Percentiles rank a stretch among this genome's conserved stretches.
Conservation (phyloP, 2,329 filamentous ascomycete genomes). For the Chrysoporthe deuterocubensis region DNA sequence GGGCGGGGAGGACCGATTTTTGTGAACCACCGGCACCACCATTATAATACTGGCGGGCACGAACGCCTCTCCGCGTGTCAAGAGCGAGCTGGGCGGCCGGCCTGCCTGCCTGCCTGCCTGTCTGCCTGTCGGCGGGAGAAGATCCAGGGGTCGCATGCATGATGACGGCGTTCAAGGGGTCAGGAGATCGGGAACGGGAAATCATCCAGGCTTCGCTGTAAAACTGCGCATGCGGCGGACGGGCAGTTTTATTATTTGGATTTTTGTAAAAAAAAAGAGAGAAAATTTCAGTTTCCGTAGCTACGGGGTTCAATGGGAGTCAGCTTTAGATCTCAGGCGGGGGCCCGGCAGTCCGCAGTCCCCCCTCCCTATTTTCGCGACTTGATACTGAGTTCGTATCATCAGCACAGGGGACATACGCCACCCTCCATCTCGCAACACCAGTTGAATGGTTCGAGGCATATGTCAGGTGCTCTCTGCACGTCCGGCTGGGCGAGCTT, state of each 20-base stretch:
- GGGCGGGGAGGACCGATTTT: background rate
- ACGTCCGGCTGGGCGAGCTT: background rate
- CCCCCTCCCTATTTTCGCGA: background rate
- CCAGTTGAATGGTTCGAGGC: background rate
- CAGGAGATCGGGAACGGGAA: conserved; percentile 11
- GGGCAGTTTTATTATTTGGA: conserved; percentile 2
- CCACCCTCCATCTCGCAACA: background rate
- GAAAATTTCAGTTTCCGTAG: conserved; percentile 2
- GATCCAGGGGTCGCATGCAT: conserved; percentile 23
- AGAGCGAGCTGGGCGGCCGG: background rate
- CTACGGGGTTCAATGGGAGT: conserved; percentile 19
- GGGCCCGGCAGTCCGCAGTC: background rate
- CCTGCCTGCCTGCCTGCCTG: background rate
- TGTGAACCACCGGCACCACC: background rate
- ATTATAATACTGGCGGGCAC: background rate
- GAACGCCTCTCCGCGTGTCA: background rate
- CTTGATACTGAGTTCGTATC: conserved; percentile 22
- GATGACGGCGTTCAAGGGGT: conserved; percentile 28
- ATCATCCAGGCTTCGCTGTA: conserved; percentile 11
- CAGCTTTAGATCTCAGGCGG: conserved; percentile 17
- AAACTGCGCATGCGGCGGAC: conserved; percentile 17
- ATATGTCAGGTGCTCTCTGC: background rate
- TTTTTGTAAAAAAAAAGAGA: background rate
- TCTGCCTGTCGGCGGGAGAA: background rate
- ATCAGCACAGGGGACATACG: conserved; percentile 1